Base-by-base conservation (phyloP, 805 yeast species). In the Brettanomyces naardenensis region DNA sequence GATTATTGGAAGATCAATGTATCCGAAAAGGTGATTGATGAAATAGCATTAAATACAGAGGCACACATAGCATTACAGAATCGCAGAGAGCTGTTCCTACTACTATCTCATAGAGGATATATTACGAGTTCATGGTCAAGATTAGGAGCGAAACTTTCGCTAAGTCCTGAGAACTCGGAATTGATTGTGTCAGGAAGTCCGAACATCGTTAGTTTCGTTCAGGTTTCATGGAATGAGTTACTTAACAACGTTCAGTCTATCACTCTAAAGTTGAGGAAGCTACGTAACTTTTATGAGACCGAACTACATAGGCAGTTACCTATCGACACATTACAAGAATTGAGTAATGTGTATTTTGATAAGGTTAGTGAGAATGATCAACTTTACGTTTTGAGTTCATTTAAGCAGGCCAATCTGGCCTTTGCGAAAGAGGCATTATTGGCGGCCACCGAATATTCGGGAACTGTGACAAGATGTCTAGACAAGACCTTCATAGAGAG, bases 121-220 rank as follows among this genome's bases (percentile, higher is more conserved):
- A 35, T 61, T 23, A 48, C 59, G 32, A 54, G 53, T 38, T 53
- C 53, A n/a, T 61, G 64, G 65, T 44, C 62, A 7, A 44, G 54
- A 22, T 41, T 55, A 19, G 65, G 65, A n/a, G 66, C 64, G 4
- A 53, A 49, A 29, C 34, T 62, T 18, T 49, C 56, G 10, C 41
- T 61, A 25, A 48, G 46, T 21, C 41, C 51, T 1, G 51, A 52
- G 13, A 47, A 53, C 6, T 42, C 42, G 18, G 53, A 52, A 29
- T 39, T 62, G 28, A 45, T 50, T 6, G 54, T 60, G 4, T 47
- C 48, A 35, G 65, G 64, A 3, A 47, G 50, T 14, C 42, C 45
- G 14, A 41, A 47, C 15, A 48, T 54, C 15, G 50, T 56, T 3
- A 47, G 53, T 25, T 60, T 54, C 47, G 63, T 62, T 3, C 56